Percentiles rank a stretch among this genome's conserved stretches.
These are phyloP conservation scores for Fraxinus sp. DNA, from an alignment of 305 asterid species.

Conservation along the genomic window DNA sequence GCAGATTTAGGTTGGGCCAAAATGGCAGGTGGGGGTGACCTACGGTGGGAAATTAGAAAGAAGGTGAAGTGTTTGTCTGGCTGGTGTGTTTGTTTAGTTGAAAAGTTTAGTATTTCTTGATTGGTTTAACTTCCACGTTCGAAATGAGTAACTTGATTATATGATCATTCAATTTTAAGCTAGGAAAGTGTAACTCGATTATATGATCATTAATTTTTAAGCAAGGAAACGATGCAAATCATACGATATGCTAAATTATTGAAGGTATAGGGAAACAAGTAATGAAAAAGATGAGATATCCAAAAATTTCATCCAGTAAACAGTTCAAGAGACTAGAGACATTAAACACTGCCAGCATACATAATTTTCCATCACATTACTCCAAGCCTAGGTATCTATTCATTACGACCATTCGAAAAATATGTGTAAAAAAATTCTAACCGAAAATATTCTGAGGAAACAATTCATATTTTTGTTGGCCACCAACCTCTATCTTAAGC, in stretches of 20 bases:
- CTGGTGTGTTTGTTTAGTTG: too few species aligned
- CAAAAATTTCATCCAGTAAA: background rate
- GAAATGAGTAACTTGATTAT: too few species aligned
- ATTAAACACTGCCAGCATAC: background rate
- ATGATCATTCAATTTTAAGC: too few species aligned
- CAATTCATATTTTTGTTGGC: background rate
- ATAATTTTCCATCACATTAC: background rate
- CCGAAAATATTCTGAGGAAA: background rate
- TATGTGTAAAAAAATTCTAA: background rate
- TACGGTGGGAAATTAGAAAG: too few species aligned
- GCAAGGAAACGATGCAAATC: background rate
- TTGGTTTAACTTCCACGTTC: too few species aligned
- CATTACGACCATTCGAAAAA: background rate
- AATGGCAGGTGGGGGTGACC: too few species aligned
- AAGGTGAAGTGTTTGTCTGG: too few species aligned
- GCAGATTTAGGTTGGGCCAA: too few species aligned
- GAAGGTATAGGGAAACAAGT: background rate
- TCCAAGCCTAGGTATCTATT: background rate
- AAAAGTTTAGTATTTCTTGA: too few species aligned
- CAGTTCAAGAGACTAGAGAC: background rate
- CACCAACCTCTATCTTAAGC: constrained; percentile 28
- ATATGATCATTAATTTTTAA: too few species aligned
- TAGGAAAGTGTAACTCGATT: too few species aligned
- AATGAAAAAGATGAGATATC: background rate
- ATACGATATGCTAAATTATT: background rate